phyloP scores from a whole-genome alignment of 2,329 filamentous ascomycete genomes.

The Phialocephala subalpina region DNA sequence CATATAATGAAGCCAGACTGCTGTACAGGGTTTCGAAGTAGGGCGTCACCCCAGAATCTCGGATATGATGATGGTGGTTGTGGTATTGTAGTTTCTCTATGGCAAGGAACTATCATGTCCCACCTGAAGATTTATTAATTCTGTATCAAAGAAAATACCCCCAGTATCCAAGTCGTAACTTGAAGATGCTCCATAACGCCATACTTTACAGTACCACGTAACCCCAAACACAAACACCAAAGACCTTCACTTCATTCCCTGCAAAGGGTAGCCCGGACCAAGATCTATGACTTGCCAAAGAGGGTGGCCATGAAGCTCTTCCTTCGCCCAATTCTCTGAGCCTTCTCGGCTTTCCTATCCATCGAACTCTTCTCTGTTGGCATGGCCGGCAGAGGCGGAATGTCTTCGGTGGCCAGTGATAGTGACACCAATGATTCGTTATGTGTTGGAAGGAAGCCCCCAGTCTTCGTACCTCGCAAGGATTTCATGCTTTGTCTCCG shows the following conservation, averaged over 20 bases:
- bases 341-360: conserved; percentile 38
- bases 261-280: neutral
- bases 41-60: neutral
- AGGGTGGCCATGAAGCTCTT: conserved; percentile 57
- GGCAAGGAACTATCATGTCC: neutral
- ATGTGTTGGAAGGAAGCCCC: conserved; percentile 38
- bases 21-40: neutral
- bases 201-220: conserved; percentile 19
- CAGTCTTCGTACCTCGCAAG: conserved; percentile 32
- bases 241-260: neutral
- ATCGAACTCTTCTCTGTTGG: conserved; percentile 31
- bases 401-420: conserved; percentile 20
- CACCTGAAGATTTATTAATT: neutral
- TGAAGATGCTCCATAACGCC: conserved; percentile 21
- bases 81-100: neutral
- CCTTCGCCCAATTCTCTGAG: conserved; percentile 47
- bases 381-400: conserved; percentile 31
- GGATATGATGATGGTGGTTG: neutral
- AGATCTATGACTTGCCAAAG: conserved; percentile 45
- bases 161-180: conserved; percentile 11
- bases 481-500: conserved; percentile 51
- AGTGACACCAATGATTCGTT: conserved; percentile 37
- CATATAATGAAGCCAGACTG: neutral
- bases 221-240: conserved; percentile 3
- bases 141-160: neutral